Evolutionary conservation across 2,329 filamentous ascomycete species (phyloP), one percentile per base, ranked within the genome.

Genomic region (Trichoderma hamatum): DNA sequence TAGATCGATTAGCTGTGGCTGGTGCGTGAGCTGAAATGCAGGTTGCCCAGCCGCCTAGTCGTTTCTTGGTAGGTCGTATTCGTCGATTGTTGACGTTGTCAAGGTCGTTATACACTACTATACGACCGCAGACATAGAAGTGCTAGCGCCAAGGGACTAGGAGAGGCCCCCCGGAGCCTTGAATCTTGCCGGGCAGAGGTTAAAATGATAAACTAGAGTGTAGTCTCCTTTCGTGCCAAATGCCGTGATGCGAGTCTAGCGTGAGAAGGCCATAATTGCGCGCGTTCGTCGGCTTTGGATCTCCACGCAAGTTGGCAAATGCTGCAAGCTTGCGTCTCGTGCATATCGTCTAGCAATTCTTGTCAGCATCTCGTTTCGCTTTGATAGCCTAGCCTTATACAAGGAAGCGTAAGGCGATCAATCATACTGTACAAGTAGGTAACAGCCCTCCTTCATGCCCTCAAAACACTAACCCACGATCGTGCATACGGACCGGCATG

Each of bases 1-100:
- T 34, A n/a, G 52, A 56, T n/a, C 34, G 24, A 66, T 11, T 43
- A 43, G 62, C 62, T 3, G 26, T 43, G 34, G 32, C 32, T 34
- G 36, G 49, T 65, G 51, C 51, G 34, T n/a, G 32, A 65, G 62
- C 62, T 65, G 62, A 65, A 24, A 19, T 66, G 62, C 52, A 56
- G 24, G 34, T 43, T n/a, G 54, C 26, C 28, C 34, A 28, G 7
- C 16, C 52, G 21, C 52, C 52, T 24, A 43, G 51, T 52, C 21
- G 49, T 43, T 36, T 46, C 30, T 16, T 32, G 39, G 49, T 26
- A 65, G 39, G 49, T 55, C 24, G 36, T 16, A n/a, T 43, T 43
- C 9, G 39, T 43, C 19, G 16, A 10, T 7, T 43, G 26, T 66
- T 28, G 54, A 30, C 13, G 52, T 24, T 36, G 52, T 36, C 52